Evolutionary conservation across 345 rosid genomes (phyloP).

Genomic region (Aquilaria yunnanensis): DNA sequence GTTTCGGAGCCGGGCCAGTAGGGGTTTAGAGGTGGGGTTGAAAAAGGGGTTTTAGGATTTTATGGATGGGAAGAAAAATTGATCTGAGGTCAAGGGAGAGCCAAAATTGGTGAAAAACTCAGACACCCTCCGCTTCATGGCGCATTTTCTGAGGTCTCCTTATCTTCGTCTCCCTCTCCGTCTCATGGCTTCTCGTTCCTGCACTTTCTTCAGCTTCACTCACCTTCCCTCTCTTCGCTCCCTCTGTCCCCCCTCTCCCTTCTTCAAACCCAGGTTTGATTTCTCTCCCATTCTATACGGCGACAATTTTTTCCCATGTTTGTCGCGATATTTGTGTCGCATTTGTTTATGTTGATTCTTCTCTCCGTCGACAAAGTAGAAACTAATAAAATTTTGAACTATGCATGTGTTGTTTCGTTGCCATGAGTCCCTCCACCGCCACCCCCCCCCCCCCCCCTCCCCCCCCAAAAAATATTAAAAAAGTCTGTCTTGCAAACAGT

Average conservation of each 20-base stretch:
- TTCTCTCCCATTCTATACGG: not conserved
- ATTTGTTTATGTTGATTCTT: conserved; percentile 10
- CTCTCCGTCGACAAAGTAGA: not conserved
- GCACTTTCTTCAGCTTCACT: conserved; percentile 14
- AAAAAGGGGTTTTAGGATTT: too few species aligned
- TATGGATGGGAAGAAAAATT: too few species aligned
- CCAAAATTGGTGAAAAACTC: not conserved
- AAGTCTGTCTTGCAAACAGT: too few species aligned
- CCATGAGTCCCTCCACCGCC: too few species aligned
- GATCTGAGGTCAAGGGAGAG: not conserved
- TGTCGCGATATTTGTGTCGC: conserved; percentile 1
- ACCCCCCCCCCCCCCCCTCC: too few species aligned
- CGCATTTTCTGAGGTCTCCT: conserved; percentile 31
- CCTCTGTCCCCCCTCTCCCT: conserved; percentile 23
- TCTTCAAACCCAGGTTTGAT: conserved; percentile 43
- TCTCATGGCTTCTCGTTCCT: conserved; percentile 45
- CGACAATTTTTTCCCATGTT: not conserved
- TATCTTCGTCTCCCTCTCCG: conserved; percentile 31
- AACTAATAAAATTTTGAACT: not conserved
- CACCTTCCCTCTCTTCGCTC: conserved; percentile 18
- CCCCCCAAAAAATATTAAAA: not conserved
- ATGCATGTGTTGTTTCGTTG: conserved; percentile 4
- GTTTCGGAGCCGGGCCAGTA: too few species aligned
- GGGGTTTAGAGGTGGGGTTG: too few species aligned
- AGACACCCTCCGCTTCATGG: conserved; percentile 14